A percentile compares a stretch with the other conserved stretches of the same genome.
These are phyloP conservation scores for Tritrichomonas musculus DNA, from an alignment of 208 protist genomes.

Conservation along the genomic window DNA sequence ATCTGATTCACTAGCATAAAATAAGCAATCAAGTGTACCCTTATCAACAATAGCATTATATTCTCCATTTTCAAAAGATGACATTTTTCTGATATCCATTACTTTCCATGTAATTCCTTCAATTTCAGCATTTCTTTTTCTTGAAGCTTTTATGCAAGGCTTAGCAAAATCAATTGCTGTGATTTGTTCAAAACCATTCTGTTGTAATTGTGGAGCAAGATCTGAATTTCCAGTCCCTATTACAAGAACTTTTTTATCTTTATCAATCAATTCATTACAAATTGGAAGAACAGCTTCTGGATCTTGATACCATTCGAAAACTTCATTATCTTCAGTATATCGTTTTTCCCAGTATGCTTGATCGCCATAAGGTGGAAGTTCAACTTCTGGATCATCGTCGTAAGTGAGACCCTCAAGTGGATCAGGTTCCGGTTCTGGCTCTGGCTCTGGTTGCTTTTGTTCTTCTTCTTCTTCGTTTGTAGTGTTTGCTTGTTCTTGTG, in stretches of 20 bases:
- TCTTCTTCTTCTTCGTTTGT: not conserved
- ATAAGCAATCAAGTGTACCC: not conserved
- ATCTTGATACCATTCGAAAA: constrained; percentile 15
- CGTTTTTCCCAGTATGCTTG: not conserved
- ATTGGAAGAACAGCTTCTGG: not conserved
- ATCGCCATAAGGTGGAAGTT: not conserved
- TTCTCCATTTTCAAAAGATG: too few relatives aligned
- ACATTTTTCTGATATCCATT: constrained; percentile 13
- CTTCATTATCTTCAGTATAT: not conserved
- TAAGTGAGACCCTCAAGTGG: not conserved
- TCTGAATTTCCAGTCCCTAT: constrained; percentile 27
- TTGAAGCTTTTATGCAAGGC: too few relatives aligned
- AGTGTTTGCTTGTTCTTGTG: not conserved
- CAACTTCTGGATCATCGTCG: not conserved
- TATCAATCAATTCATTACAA: not conserved
- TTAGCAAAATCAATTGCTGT: not conserved
- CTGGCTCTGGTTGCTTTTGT: not conserved
- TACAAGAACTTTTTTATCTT: not conserved
- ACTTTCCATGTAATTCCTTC: not conserved
- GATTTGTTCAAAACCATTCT: not conserved
- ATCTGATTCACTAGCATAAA: not conserved
- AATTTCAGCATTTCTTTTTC: not conserved
- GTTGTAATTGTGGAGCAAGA: not conserved
- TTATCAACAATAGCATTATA: not conserved
- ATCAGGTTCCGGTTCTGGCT: constrained; percentile 19